Percentiles rank a stretch among this genome's conserved stretches.
phyloP scores from a whole-genome alignment of 305 asterid species.

The Salvia sclarea region DNA sequence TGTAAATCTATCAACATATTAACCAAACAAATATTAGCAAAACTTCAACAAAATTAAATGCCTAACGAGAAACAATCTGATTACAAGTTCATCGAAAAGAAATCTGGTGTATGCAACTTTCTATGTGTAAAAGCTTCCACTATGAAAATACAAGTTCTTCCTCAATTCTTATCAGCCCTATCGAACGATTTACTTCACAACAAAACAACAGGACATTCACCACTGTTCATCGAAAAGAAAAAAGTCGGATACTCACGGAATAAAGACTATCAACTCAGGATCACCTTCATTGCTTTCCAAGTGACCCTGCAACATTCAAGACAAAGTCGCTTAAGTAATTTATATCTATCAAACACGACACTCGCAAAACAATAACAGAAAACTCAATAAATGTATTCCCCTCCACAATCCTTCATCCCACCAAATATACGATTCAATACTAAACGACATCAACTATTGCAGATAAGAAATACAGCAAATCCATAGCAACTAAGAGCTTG shows the following conservation, averaged over 20 bases:
- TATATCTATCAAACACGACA: conserved; percentile 15
- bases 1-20: conserved; percentile 62
- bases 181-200: not conserved
- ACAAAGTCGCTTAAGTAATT: conserved; percentile 3
- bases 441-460: not conserved
- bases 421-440: not conserved
- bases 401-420: conserved; percentile 13
- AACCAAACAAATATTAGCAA: conserved; percentile 18
- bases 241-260: conserved; percentile 68
- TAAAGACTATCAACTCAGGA: conserved; percentile 92
- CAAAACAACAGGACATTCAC: not conserved
- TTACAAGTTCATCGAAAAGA: conserved; percentile 17
- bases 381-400: not conserved
- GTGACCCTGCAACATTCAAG: conserved; percentile 59
- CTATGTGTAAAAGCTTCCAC: not conserved
- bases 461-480: conserved; percentile 4
- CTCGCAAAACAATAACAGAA: conserved; percentile 8
- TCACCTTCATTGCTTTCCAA: conserved; percentile 98
- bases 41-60: conserved; percentile 3
- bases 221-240: conserved; percentile 10
- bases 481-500: not conserved
- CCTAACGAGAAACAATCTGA: conserved; percentile 21
- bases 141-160: not conserved
- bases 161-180: not conserved
- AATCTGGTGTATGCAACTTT: not conserved